A percentile compares a stretch with the other conserved stretches of the same genome.
Conservation (phyloP, 257 asterid genomes). For the Ehretia macrophylla region DNA sequence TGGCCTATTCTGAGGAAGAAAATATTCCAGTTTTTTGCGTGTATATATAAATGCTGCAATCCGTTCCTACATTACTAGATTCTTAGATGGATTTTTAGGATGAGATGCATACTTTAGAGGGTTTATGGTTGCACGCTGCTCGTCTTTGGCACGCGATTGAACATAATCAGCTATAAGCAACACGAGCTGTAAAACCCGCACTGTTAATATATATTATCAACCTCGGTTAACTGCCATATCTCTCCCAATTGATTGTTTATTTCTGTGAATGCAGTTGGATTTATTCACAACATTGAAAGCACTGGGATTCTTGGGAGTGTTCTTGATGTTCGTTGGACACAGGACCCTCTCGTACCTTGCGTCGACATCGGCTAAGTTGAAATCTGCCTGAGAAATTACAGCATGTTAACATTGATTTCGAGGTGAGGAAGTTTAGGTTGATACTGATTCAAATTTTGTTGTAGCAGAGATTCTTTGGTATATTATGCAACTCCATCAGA, state of each 20-base stretch:
- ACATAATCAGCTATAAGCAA: too few relatives aligned
- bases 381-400: slow-evolving; percentile 49
- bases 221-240: neutral
- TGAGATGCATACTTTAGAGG: too few relatives aligned
- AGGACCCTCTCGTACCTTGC: slow-evolving; percentile 87
- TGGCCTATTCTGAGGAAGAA: too few relatives aligned
- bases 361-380: slow-evolving; percentile 71
- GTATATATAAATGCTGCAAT: too few relatives aligned
- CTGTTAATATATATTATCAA: too few relatives aligned
- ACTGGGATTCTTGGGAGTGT: slow-evolving; percentile 76
- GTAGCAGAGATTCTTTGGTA: slow-evolving; percentile 3
- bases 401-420: neutral
- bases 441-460: neutral
- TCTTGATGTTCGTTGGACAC: slow-evolving; percentile 89
- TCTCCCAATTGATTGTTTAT: neutral
- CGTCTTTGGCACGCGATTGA: too few relatives aligned
- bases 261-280: slow-evolving; percentile 59
- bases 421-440: neutral
- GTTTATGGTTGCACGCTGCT: too few relatives aligned
- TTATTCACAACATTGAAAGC: slow-evolving; percentile 84
- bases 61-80: too few relatives aligned
- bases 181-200: too few relatives aligned
- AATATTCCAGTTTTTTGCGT: too few relatives aligned
- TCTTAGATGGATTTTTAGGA: too few relatives aligned
- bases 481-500: neutral